Evolutionary conservation across 306 rosid genomes (phyloP), one percentile per base, ranked within the genome.

Genomic region (Sechiopsis laciniata): DNA sequence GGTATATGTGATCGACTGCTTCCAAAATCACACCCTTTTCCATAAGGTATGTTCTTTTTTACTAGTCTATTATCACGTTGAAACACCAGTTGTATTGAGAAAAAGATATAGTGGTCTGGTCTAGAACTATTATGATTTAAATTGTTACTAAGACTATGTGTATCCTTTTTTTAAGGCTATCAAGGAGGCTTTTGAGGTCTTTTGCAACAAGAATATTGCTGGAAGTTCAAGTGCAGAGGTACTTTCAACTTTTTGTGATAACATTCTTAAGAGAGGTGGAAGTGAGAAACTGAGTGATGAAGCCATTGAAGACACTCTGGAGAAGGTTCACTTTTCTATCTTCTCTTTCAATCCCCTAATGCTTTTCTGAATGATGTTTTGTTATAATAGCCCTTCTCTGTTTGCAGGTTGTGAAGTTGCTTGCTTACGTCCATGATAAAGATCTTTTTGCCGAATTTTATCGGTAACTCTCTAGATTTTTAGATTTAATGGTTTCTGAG

Each of bases 21-120:
- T 93, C 81, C 96, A 87, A 85, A 90, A 90, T 79, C 98, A 85
- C 72, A 78, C 87, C 2, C 85, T 85, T 76, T 85, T 85, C 76
- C 89, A 80, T 73, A 85, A 83, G 89, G 89, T 83, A 20, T 74
- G 86, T 48, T 45, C 56, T 45, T 78, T 42, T 42, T 63, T 57
- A 68, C 22, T 68, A 12, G 24, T 64, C 26, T 64, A 40, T 64
- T 17, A 17, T 24, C 8, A 64, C 2, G 15, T 64, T 50, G 17
- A 64, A 64, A 51, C 20, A 40, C 40, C 3, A 16, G 11, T 15
- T 13, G 45, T 26, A 26, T 6, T 32, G 9, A 14, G 67, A 60
- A 60, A 60, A 26, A 60, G 45, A 42, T 40, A 40, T 40, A 40
- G 46, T 40, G 8, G 29, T 26, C 29, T 26, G 29, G 46, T 40